Conservation (phyloP, 371 early-diverging fungal species). For the Lichtheimia ornata region DNA sequence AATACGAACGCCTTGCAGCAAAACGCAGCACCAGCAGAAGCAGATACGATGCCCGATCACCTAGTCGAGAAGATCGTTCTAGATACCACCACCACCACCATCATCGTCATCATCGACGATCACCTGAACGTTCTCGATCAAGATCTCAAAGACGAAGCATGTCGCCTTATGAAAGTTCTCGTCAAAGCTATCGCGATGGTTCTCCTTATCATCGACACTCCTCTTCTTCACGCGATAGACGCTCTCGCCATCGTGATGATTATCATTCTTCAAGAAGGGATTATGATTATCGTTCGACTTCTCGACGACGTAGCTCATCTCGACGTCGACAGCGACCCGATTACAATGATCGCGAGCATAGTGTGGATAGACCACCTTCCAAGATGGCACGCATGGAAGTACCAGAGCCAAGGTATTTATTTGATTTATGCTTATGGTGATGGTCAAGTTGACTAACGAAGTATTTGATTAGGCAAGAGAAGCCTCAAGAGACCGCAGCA, state of each 20-base stretch:
- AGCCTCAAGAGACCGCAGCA: not conserved
- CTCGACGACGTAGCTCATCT: not conserved
- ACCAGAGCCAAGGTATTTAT: not conserved
- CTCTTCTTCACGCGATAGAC: slow-evolving; percentile 1
- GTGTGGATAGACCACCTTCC: not conserved
- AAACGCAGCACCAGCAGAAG: not conserved
- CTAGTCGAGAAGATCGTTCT: not conserved
- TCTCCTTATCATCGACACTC: not conserved
- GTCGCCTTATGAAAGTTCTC: too few species aligned
- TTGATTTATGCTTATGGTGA: not conserved
- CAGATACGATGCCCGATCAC: too few species aligned
- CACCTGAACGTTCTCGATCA: not conserved
- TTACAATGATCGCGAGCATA: not conserved
- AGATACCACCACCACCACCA: slow-evolving; percentile 5
- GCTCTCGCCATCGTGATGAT: too few species aligned
- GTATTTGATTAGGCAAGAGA: not conserved
- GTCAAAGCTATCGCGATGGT: too few species aligned
- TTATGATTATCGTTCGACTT: not conserved
- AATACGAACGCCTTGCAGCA: slow-evolving; percentile 37
- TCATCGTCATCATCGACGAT: slow-evolving; percentile 4
- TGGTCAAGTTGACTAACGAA: too few species aligned
- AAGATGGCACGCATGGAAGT: not conserved
- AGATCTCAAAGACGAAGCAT: slow-evolving; percentile 5
- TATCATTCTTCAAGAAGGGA: too few species aligned
- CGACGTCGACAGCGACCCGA: not conserved